Percentiles rank a stretch among this genome's conserved stretches.
Evolutionary conservation across 495 filamentous ascomycete genomes (phyloP).

Genomic region (Alectoria sarmentosa): DNA sequence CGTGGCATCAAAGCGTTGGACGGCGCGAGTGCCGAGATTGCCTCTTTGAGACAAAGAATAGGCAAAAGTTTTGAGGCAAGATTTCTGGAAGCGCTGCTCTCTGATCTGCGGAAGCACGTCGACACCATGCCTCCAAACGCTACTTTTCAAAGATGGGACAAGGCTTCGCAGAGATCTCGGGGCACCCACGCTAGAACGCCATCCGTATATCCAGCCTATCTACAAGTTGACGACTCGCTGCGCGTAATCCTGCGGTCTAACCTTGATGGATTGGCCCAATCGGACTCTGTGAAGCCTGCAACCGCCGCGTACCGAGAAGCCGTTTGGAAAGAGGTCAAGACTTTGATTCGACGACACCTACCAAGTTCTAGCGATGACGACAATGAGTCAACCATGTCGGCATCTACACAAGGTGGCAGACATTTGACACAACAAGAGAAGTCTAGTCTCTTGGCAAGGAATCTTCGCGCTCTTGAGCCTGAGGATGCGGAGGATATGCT

Average conservation of each 20-base stretch:
- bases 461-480: constrained; percentile 76
- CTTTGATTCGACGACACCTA: constrained; percentile 73
- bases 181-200: constrained; percentile 59
- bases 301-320: constrained; percentile 83
- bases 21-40: constrained; percentile 69
- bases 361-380: constrained; percentile 93
- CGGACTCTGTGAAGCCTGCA: constrained; percentile 69
- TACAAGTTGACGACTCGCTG: constrained; percentile 59
- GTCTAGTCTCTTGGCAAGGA: constrained; percentile 81
- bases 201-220: constrained; percentile 65
- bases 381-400: constrained; percentile 80
- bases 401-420: constrained; percentile 68
- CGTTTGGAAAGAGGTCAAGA: constrained; percentile 78
- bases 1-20: constrained; percentile 72
- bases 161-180: constrained; percentile 53
- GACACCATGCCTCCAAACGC: constrained; percentile 60
- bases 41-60: constrained; percentile 66
- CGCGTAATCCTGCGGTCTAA: constrained; percentile 58
- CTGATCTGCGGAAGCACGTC: constrained; percentile 78
- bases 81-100: constrained; percentile 71
- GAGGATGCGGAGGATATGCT: constrained; percentile 83
- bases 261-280: constrained; percentile 70
- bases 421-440: constrained; percentile 78
- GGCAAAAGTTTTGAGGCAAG: constrained; percentile 79
- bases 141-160: constrained; percentile 72